phyloP scores from a whole-genome alignment of 2,329 filamentous ascomycete species.

The Xylaria sp. region DNA sequence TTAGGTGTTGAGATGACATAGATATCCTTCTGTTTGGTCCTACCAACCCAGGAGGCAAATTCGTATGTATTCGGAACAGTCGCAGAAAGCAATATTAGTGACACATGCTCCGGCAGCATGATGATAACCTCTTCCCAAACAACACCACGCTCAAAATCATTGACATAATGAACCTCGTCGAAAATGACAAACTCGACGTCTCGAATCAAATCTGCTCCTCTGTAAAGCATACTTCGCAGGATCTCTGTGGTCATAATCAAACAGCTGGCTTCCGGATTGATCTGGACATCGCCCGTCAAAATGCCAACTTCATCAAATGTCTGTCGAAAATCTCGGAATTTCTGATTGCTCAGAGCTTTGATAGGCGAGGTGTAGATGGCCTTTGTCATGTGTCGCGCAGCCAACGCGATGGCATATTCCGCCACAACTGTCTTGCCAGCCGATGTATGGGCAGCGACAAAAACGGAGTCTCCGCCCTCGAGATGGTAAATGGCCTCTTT shows the following conservation, averaged over 20 bases:
- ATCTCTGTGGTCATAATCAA: constrained; percentile 99
- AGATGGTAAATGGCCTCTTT: constrained; percentile 98
- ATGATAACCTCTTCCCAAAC: constrained; percentile 99
- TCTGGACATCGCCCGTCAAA: constrained; percentile 95
- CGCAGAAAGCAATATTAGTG: constrained; percentile 89
- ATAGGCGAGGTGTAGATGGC: constrained; percentile 99
- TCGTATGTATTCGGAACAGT: constrained; percentile 98
- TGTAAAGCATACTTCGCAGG: constrained; percentile 95
- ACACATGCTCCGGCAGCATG: constrained; percentile 97
- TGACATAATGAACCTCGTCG: constrained; percentile 98
- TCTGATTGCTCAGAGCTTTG: constrained; percentile 97
- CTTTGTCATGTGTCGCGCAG: constrained; percentile 99
- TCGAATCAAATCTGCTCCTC: constrained; percentile 91
- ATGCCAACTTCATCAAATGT: constrained; percentile 96
- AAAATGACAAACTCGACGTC: constrained; percentile 99
- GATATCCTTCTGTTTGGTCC: constrained; percentile 98
- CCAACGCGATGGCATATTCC: constrained; percentile 95
- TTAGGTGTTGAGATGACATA: constrained; percentile 98
- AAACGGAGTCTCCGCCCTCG: constrained; percentile 94
- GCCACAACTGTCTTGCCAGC: constrained; percentile 98
- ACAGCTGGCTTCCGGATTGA: constrained; percentile 95
- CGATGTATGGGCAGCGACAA: constrained; percentile 96
- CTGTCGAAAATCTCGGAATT: constrained; percentile 91
- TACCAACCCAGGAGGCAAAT: constrained; percentile 96
- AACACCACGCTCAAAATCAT: constrained; percentile 91